phyloP scores from a whole-genome alignment of 129 eudicot genomes.

The Rutidosis leptorrhynchoides region DNA sequence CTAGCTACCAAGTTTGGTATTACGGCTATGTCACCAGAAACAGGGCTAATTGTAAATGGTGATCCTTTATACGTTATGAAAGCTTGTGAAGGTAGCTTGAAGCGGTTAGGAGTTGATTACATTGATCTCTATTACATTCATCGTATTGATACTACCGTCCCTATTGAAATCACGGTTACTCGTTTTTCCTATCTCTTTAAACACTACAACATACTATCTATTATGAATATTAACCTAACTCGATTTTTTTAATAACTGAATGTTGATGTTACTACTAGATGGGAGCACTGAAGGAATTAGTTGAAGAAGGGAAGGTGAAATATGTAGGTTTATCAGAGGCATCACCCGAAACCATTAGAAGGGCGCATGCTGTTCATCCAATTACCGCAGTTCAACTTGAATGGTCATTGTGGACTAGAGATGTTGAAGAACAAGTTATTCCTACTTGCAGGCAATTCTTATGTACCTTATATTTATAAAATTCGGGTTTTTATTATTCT shows the following conservation, averaged over 20 bases:
- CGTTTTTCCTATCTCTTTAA: not conserved
- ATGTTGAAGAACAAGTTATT: constrained; percentile 46
- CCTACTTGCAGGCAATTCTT: constrained; percentile 51
- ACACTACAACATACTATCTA: not conserved
- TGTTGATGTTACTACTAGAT: constrained; percentile 24
- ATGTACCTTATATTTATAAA: not conserved
- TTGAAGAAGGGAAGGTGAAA: constrained; percentile 57
- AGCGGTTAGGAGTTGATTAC: constrained; percentile 38
- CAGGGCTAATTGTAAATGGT: constrained; percentile 17
- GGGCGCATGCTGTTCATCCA: constrained; percentile 63
- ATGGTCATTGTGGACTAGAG: constrained; percentile 69
- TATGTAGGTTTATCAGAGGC: constrained; percentile 55
- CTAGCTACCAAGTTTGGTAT: constrained; percentile 46
- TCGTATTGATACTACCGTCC: constrained; percentile 37
- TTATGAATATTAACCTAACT: no score
- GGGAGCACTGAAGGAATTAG: constrained; percentile 50
- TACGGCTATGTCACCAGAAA: not conserved
- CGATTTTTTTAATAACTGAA: no score
- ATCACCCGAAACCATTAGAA: constrained; percentile 50
- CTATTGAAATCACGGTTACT: constrained; percentile 48
- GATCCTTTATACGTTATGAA: constrained; percentile 38
- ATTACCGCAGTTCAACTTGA: constrained; percentile 52
- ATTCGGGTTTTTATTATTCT: no score
- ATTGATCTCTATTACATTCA: constrained; percentile 46
- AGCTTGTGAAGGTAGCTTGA: constrained; percentile 46